Base-by-base conservation (phyloP, 2,329 filamentous ascomycete species). In the Zasmidium citrigriseum region DNA sequence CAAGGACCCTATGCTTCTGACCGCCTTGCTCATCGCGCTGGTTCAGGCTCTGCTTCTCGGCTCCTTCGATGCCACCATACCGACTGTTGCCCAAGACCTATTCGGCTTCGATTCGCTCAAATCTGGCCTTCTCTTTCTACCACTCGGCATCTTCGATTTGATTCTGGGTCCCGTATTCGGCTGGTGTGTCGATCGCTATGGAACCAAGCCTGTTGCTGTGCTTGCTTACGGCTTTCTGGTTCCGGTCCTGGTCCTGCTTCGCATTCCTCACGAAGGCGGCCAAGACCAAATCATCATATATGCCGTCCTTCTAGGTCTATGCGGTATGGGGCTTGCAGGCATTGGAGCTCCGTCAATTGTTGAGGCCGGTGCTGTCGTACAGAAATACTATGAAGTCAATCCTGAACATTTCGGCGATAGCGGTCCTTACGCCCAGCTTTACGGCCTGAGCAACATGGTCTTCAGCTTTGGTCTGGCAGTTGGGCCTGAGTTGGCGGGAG, bases 381-480 rank as follows among this genome's bases (percentile, higher is more conserved):
- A 83, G 62, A 78, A 76, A 46, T 86, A 84, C 64, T 78, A 84
- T 59, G 75, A 79, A 47, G 79, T 79, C 1, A 87, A 87, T 57
- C 76, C 76, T 1, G 78, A 78, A 0, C 75, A 83, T 51, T 87
- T 87, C 62, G 82, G 83, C 0, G 72, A 61, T 82, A 75, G 81
- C 3, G 82, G 83, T 0, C 85, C 86, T 0, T 87, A 87, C 67
- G 86, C 85, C 1, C 86, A 89, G 70, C 76, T 88, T 0, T 89
- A 88, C 68, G 85, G 83, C 2, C 74, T 89, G 58, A 86, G 84
- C 64, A 84, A 81, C n/a, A 81, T 88, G 77, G 78, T 85, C 0
- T 88, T 86, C 69, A 83, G 81, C 59, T 72, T 77, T 0, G 86
- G 87, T 0, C 72, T 88, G 52, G 82, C 85, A 0, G 54, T 87